Conservation (phyloP, 371 early-diverging fungal genomes). For the Mortierella sp. region DNA sequence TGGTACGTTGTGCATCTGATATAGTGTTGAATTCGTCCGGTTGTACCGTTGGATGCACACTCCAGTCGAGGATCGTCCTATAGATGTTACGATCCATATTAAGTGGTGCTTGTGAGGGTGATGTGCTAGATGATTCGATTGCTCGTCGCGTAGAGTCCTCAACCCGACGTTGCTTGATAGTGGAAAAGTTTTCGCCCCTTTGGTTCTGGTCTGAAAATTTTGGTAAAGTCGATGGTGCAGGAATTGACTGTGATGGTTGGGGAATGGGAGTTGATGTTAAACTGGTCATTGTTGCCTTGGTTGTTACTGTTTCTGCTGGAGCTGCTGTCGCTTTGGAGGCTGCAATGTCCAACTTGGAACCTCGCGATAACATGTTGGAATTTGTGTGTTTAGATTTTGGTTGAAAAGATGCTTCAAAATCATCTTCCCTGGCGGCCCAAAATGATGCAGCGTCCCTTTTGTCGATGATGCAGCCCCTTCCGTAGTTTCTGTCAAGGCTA, state of each 20-base stretch:
- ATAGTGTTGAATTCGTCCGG: constrained; percentile 24
- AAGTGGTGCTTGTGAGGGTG: constrained; percentile 19
- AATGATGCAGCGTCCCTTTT: not conserved
- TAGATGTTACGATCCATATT: constrained; percentile 10
- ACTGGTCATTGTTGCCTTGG: not conserved
- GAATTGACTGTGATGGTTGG: not conserved
- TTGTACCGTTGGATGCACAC: constrained; percentile 37
- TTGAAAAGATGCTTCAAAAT: too few relatives aligned
- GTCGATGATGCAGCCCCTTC: not conserved
- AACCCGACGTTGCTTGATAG: not conserved
- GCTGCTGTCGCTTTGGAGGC: not conserved
- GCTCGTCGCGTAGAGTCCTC: not conserved
- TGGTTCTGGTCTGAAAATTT: not conserved
- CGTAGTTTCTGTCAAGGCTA: too few relatives aligned
- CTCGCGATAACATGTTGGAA: not conserved
- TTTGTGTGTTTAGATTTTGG: not conserved
- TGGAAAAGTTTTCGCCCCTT: not conserved
- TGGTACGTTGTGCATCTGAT: not conserved
- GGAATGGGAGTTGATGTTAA: not conserved
- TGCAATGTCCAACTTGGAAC: not conserved
- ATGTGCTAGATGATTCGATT: not conserved
- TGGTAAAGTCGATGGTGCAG: not conserved
- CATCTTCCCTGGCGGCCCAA: too few relatives aligned
- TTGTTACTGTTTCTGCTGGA: not conserved
- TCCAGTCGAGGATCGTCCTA: constrained; percentile 48